Conservation (phyloP, 2,329 filamentous ascomycete species). For the Aaosphaeria arxii region DNA sequence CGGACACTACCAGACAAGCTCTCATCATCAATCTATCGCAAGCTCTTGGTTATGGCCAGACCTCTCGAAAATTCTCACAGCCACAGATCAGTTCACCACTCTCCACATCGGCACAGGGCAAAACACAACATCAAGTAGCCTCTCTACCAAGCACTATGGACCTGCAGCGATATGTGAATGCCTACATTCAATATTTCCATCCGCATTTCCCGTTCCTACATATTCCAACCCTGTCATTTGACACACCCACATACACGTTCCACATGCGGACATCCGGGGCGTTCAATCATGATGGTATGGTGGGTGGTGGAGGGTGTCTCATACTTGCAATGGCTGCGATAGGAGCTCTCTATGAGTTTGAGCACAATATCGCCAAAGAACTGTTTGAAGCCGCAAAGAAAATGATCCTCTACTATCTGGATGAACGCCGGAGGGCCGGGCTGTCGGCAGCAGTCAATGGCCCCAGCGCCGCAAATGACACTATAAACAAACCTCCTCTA, state of each 20-base stretch:
- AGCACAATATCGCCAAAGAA: conserved; percentile 74
- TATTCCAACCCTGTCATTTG: conserved; percentile 86
- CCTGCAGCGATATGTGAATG: conserved; percentile 83
- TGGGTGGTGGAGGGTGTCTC: conserved; percentile 81
- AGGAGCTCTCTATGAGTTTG: conserved; percentile 82
- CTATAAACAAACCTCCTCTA: conserved; percentile 70
- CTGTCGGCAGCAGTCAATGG: conserved; percentile 61
- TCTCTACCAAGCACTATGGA: conserved; percentile 77
- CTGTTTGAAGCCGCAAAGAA: conserved; percentile 92
- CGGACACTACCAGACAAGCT: conserved; percentile 63
- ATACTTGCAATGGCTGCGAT: conserved; percentile 86
- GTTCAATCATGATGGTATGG: conserved; percentile 53
- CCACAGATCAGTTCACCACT: conserved; percentile 54
- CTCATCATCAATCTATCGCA: conserved; percentile 61
- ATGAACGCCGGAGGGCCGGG: conserved; percentile 84
- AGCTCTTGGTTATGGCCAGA: conserved; percentile 52
- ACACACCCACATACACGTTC: conserved; percentile 65
- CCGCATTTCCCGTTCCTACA: conserved; percentile 95
- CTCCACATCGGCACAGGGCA: conserved; percentile 34
- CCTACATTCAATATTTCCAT: conserved; percentile 90
- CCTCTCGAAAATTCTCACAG: conserved; percentile 58
- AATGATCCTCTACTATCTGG: conserved; percentile 89
- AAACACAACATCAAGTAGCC: conserved; percentile 45
- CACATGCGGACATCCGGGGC: conserved; percentile 57
- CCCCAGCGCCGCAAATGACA: conserved; percentile 52